Conservation (phyloP, 2,329 filamentous ascomycete species). For the Hypoxylon sp. region DNA sequence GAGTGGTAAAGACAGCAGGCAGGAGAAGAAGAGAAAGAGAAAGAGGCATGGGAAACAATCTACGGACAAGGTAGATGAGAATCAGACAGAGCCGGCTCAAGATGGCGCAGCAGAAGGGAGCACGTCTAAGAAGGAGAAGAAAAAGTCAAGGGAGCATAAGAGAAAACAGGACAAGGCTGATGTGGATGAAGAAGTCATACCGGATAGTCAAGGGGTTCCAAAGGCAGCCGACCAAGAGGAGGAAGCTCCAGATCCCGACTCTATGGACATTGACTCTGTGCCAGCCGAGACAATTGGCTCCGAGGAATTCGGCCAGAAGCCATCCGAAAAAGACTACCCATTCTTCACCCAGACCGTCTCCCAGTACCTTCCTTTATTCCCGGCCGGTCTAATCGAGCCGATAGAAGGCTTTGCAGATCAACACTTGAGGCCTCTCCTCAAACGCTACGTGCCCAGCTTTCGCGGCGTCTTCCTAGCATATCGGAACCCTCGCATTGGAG, state of each 20-base stretch:
- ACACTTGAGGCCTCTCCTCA: conserved; percentile 80
- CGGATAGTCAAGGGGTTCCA: conserved; percentile 16
- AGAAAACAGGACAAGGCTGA: conserved; percentile 36
- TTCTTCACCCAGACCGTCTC: conserved; percentile 86
- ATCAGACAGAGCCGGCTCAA: conserved; percentile 25
- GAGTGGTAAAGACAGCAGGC: conserved; percentile 61
- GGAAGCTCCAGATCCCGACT: conserved; percentile 51
- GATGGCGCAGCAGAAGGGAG: conserved; percentile 20
- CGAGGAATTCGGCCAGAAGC: conserved; percentile 51
- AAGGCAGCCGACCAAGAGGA: conserved; percentile 38
- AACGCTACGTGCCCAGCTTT: conserved; percentile 81
- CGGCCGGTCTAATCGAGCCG: conserved; percentile 77
- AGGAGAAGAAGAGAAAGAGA: conserved; percentile 58
- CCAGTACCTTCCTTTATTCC: conserved; percentile 82
- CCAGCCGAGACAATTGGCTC: conserved; percentile 54
- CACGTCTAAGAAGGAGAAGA: conserved; percentile 57
- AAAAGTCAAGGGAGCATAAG: conserved; percentile 50
- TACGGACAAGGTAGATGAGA: conserved; percentile 28
- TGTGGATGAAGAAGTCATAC: conserved; percentile 28
- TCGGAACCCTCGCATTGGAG: conserved; percentile 76
- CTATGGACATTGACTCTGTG: conserved; percentile 60
- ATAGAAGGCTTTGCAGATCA: conserved; percentile 80
- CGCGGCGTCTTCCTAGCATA: conserved; percentile 83
- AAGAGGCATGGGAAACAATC: conserved; percentile 40
- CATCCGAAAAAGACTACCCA: conserved; percentile 69